These are phyloP conservation scores for Apiotrichum siamense DNA, from an alignment of 1,284 basidiomycete species.

Conservation along the genomic window DNA sequence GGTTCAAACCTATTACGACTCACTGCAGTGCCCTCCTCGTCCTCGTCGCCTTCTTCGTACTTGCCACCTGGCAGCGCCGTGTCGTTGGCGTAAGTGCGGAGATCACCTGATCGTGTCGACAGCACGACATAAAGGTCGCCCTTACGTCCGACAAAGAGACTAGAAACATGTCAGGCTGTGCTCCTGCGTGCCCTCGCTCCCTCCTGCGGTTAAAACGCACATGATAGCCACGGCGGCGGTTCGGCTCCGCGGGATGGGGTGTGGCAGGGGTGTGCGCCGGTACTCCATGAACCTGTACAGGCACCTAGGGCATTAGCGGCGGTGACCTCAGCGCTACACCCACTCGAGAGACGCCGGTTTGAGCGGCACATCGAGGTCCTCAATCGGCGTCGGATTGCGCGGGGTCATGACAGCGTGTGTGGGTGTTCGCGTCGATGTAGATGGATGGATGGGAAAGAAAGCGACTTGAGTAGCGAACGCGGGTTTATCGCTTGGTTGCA, in stretches of 20 bases:
- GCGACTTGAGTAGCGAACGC: neutral
- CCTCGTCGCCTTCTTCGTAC: constrained; percentile 60
- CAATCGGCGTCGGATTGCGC: constrained; percentile 26
- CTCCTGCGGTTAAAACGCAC: constrained; percentile 14
- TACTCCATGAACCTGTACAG: constrained; percentile 34
- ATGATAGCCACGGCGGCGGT: constrained; percentile 40
- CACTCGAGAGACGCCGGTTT: constrained; percentile 41
- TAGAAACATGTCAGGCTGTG: constrained; percentile 7
- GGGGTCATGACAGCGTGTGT: constrained; percentile 11
- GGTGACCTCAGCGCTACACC: neutral
- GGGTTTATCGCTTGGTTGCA: too few relatives aligned
- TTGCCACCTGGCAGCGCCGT: constrained; percentile 78
- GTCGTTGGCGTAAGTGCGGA: constrained; percentile 72
- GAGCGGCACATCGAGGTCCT: constrained; percentile 35
- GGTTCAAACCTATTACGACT: constrained; percentile 30
- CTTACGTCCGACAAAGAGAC: constrained; percentile 67
- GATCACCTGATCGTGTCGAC: constrained; percentile 56
- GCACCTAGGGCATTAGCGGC: constrained; percentile 28
- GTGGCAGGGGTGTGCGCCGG: constrained; percentile 11
- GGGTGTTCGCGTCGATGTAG: neutral
- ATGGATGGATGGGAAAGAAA: neutral
- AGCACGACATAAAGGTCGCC: constrained; percentile 77
- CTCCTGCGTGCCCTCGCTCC: neutral
- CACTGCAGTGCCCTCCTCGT: constrained; percentile 72
- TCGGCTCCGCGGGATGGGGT: constrained; percentile 28